Conservation (phyloP, 2,329 filamentous ascomycete species). For the Epichloe festucae region DNA sequence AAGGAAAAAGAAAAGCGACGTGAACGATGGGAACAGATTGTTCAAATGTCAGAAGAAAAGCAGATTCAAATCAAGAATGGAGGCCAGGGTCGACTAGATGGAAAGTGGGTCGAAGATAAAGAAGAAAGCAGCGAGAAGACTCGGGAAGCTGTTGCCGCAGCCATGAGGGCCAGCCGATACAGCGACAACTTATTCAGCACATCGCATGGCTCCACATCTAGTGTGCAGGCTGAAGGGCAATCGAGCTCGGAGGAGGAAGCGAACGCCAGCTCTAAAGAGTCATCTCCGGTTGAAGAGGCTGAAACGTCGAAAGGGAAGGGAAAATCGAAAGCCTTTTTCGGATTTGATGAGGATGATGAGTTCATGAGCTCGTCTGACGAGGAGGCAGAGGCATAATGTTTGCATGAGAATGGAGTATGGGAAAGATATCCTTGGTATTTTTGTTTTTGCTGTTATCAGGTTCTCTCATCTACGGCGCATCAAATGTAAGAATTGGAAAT, state of each 20-base stretch:
- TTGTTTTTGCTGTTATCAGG: not conserved
- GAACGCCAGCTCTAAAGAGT: conserved; percentile 32
- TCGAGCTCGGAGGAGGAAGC: conserved; percentile 24
- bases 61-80: conserved; percentile 74
- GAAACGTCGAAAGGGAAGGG: conserved; percentile 22
- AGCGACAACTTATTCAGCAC: conserved; percentile 46
- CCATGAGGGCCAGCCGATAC: conserved; percentile 51
- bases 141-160: conserved; percentile 58
- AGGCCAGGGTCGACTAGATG: conserved; percentile 59
- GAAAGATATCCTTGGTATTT: not conserved
- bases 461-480: not conserved
- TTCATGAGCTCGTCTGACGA: conserved; percentile 59
- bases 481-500: not conserved
- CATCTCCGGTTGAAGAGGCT: conserved; percentile 32
- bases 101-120: conserved; percentile 90
- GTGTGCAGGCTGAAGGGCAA: conserved; percentile 15
- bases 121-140: conserved; percentile 81
- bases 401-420: not conserved
- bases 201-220: conserved; percentile 34
- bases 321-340: conserved; percentile 49
- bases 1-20: conserved; percentile 80
- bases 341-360: conserved; percentile 69
- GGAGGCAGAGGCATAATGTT: conserved; percentile 19
- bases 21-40: conserved; percentile 76
- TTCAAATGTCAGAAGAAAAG: conserved; percentile 69